Conservation (phyloP, 345 rosid genomes). For the Brassica carinata region DNA sequence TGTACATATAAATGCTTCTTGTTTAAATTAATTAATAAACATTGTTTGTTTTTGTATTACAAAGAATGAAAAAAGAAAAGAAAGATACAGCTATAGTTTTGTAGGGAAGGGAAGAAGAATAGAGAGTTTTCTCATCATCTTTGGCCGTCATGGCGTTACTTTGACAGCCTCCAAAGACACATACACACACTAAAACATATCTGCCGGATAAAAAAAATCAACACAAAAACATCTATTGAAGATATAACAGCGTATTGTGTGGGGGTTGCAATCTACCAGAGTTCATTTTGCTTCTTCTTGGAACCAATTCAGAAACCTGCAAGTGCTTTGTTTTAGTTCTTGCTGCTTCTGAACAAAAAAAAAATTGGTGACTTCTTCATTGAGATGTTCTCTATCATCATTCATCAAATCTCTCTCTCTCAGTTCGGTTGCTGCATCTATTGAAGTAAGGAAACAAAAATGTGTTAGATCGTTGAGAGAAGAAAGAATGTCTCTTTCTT, state of each 20-base stretch:
- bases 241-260: slow-evolving; percentile 9
- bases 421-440: slow-evolving; percentile 44
- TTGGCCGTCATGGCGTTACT: slow-evolving; percentile 38
- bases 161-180: slow-evolving; percentile 22
- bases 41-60: slow-evolving; percentile 20
- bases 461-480: background rate
- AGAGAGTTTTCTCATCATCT: slow-evolving; percentile 20
- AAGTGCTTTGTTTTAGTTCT: background rate
- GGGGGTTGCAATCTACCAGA: slow-evolving; percentile 23
- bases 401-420: slow-evolving; percentile 26
- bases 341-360: slow-evolving; percentile 14
- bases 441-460: background rate
- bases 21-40: slow-evolving; percentile 7
- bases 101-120: slow-evolving; percentile 20
- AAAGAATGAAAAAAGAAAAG: slow-evolving; percentile 1
- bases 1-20: background rate
- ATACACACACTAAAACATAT: slow-evolving; percentile 23
- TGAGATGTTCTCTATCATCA: background rate
- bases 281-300: slow-evolving; percentile 7
- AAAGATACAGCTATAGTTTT: background rate
- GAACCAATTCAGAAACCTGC: slow-evolving; percentile 37
- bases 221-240: background rate
- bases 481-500: background rate
- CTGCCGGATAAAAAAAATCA: slow-evolving; percentile 10
- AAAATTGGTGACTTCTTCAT: background rate